Percentiles rank a stretch among this genome's conserved stretches.
Conservation (phyloP, 192 early-diverging fungal species). For the Bifiguratus adelaidae region DNA sequence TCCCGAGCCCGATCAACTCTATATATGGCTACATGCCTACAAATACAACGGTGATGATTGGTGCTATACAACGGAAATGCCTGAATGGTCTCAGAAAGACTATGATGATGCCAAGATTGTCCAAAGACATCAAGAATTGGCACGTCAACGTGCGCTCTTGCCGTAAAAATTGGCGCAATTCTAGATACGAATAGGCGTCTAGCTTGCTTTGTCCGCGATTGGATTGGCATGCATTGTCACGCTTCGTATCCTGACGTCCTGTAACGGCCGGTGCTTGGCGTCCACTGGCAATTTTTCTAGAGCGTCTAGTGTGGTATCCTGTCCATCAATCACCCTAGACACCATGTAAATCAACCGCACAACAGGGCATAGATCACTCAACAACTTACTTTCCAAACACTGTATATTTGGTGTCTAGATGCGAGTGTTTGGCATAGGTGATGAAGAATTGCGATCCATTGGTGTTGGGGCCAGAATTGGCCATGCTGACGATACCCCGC, state of each 20-base stretch:
- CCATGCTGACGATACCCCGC: conserved; percentile 87
- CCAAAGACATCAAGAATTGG: no score
- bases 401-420: conserved; percentile 86
- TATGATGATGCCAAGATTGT: no score
- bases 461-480: conserved; percentile 81
- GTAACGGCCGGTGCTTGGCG: conserved; percentile 67
- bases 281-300: conserved; percentile 83
- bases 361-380: not conserved
- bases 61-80: conserved; percentile 68
- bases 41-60: conserved; percentile 66
- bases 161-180: no score
- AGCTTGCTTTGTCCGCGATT: conserved; percentile 62
- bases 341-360: conserved; percentile 1
- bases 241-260: conserved; percentile 60
- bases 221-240: conserved; percentile 95
- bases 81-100: conserved; percentile 66
- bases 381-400: conserved; percentile 74
- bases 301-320: conserved; percentile 69
- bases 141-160: no score
- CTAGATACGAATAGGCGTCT: no score
- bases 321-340: conserved; percentile 74
- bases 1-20: conserved; percentile 61
- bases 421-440: conserved; percentile 75
- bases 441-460: conserved; percentile 93
- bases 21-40: conserved; percentile 90